Base-by-base conservation (phyloP, 805 yeast genomes). In the Kodamaea nitidulidarum region DNA sequence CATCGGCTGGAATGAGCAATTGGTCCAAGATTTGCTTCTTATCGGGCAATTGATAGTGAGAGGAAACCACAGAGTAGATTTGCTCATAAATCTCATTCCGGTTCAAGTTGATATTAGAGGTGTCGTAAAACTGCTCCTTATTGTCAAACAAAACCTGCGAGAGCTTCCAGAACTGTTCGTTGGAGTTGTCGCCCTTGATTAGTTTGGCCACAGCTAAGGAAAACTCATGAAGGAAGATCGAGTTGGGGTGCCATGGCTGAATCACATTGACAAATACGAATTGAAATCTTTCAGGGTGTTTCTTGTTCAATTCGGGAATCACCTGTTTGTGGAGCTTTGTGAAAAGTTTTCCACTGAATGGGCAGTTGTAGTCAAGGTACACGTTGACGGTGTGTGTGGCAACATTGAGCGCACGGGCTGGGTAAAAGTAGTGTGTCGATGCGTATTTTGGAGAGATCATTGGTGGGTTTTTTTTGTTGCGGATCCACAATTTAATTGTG, bases 211-310 rank as follows among this genome's bases (percentile, higher is more conserved):
- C 80, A 0, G 81, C 88, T 17, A 88, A 58, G 0, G 84, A 71
- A 30, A 84, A 83, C 54, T 88, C 95, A 55, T 83, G 82, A 28
- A 79, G 65, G 26, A 77, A 60, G 4, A 76, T 73, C 1, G 91
- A 81, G 40, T 79, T 76, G 32, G 90, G 81, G 57, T 88, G 96
- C 95, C 95, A 88, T 48, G 95, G 93, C 65, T 88, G 96, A n/a
- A 84, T 70, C 29, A 81, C 88, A 52, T 85, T 82, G 45, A 80
- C 73, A 58, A 82, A 77, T 8, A 79, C 75, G 44, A 85, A 71
- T 47, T 77, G 76, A 49, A 81, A 75, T 43, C 73, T 57, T 41
- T 69, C 70, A 1, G 80, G 74, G 37, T 67, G 61, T 39, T 68
- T 61, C 21, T 58, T 45, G 35, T 71, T 67, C 34, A 81, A 60